Conservation (phyloP, 441 rosid species). For the Gossypium laxum region DNA sequence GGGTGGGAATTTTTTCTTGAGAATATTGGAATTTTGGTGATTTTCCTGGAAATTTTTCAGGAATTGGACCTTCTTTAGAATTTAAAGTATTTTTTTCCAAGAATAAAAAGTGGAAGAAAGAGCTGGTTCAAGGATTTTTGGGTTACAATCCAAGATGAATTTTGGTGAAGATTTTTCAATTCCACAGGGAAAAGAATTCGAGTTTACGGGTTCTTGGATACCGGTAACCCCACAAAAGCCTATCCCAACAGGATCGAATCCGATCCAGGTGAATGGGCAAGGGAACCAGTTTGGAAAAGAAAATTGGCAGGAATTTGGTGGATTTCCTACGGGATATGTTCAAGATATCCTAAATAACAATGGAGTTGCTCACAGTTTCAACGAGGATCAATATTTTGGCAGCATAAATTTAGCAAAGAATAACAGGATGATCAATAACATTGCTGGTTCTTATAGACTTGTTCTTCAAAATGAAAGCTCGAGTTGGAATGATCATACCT, state of each 20-base stretch:
- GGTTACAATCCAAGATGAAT: slow-evolving; percentile 35
- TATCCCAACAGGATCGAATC: slow-evolving; percentile 26
- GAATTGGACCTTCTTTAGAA: background rate
- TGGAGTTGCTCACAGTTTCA: slow-evolving; percentile 21
- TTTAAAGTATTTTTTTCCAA: background rate
- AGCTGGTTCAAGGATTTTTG: slow-evolving; percentile 12
- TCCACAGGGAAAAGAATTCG: slow-evolving; percentile 28
- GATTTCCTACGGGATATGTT: slow-evolving; percentile 26
- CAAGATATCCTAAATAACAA: slow-evolving; percentile 24
- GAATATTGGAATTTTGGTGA: background rate
- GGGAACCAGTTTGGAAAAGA: slow-evolving; percentile 21
- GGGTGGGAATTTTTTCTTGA: slow-evolving; percentile 10
- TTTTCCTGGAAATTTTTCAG: slow-evolving; percentile 1
- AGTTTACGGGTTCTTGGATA: slow-evolving; percentile 33
- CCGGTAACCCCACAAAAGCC: slow-evolving; percentile 48
- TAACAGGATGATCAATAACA: slow-evolving; percentile 25
- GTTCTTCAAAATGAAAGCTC: slow-evolving; percentile 15
- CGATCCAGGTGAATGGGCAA: slow-evolving; percentile 17
- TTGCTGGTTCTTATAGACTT: slow-evolving; percentile 28
- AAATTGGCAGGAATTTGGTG: slow-evolving; percentile 28
- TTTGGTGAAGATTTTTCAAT: slow-evolving; percentile 29
- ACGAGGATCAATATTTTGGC: slow-evolving; percentile 16
- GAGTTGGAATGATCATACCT: slow-evolving; percentile 19
- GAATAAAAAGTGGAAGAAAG: background rate
- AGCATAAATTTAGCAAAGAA: slow-evolving; percentile 17